These are phyloP conservation scores for Funneliformis mosseae DNA, from an alignment of 192 early-diverging fungal genomes.

Conservation along the genomic window DNA sequence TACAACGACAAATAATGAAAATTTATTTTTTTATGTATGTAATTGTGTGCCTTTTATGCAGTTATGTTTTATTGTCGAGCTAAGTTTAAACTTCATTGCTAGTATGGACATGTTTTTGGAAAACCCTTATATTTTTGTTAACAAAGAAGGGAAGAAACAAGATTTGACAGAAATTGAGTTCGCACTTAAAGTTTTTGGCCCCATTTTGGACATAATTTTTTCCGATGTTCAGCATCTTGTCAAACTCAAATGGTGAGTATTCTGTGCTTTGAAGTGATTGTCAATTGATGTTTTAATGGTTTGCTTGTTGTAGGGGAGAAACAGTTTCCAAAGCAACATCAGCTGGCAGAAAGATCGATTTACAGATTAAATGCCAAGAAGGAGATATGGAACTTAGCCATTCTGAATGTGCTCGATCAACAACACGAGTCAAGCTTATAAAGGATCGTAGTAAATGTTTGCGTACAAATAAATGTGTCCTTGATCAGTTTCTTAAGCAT, in stretches of 20 bases:
- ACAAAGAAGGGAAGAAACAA: constrained; percentile 12
- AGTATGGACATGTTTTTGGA: constrained; percentile 28
- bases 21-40: constrained; percentile 30
- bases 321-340: constrained; percentile 26
- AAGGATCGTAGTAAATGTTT: constrained; percentile 31
- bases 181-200: neutral
- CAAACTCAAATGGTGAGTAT: constrained; percentile 33
- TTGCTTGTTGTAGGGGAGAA: constrained; percentile 18
- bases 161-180: constrained; percentile 24
- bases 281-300: neutral
- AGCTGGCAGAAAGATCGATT: constrained; percentile 11
- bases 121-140: constrained; percentile 26
- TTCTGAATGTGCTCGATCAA: constrained; percentile 22
- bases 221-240: neutral
- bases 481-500: constrained; percentile 30
- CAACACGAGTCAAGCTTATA: constrained; percentile 3
- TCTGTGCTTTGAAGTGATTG: constrained; percentile 12
- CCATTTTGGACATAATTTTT: constrained; percentile 14
- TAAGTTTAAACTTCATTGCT: constrained; percentile 14
- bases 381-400: constrained; percentile 20
- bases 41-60: constrained; percentile 10
- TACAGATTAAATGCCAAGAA: neutral
- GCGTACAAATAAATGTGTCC: constrained; percentile 9
- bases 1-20: constrained; percentile 19
- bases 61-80: neutral